Evolutionary conservation across 2,329 filamentous ascomycete genomes (phyloP), one percentile per base, ranked within the genome.

Genomic region (Plectosphaerella sp.): DNA sequence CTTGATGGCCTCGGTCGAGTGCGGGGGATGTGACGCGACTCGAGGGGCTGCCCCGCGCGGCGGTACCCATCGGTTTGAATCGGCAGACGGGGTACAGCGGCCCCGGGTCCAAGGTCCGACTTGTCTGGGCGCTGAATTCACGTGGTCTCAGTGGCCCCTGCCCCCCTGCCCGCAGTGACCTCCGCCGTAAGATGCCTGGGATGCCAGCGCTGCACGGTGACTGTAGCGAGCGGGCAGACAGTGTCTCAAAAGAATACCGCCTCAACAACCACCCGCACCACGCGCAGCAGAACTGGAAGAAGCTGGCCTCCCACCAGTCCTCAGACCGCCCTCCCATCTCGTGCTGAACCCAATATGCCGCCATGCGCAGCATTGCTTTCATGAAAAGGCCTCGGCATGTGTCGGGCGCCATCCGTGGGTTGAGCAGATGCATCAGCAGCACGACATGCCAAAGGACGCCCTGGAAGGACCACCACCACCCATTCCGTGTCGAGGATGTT

Each of bases 361-460:
- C 67, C 64, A 79, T 79, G 76, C 77, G 65, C 60, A 56, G 53
- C 57, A 57, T 68, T 54, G 49, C 59, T 51, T 64, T 67, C 66
- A 70, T 69, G 67, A 68, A 70, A 66, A 66, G 69, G 68, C 67
- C 65, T 57, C 58, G 64, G 16, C 50, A 54, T 57, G 56, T 58
- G 53, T 52, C 54, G 41, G 48, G 42, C 36, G n/a, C 33, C 42
- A 36, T 52, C 15, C 47, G 51, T 18, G 36, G n/a, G n/a, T 49
- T 35, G 16, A 22, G 20, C 24, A 42, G 47, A 28, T 7, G n/a
- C 4, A 12, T 39, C 15, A 39, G 35, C 24, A 14, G 12, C 18
- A 48, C 47, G 15, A 15, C 47, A 6, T 5, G 2, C 9, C 36
- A 18, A 7, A 12, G 20, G 37, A 16, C 37, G 8, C 47, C 47